These are phyloP conservation scores for Gamarada debralockiae DNA, from an alignment of 495 filamentous ascomycete species.

Conservation along the genomic window DNA sequence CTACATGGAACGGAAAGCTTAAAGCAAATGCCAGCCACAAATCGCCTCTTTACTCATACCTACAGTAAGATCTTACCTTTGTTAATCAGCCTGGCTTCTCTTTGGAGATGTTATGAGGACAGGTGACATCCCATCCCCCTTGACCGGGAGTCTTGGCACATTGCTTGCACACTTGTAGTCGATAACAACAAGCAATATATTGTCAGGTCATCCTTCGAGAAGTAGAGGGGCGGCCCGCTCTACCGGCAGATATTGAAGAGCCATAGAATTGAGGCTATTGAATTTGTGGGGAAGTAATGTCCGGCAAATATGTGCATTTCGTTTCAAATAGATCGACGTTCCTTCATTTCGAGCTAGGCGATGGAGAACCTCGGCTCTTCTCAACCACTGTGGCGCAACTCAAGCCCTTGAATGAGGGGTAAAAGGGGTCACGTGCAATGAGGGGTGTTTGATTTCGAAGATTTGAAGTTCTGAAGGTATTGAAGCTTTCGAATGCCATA, in stretches of 20 bases:
- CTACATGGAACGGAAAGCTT: no score
- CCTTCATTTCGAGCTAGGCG: background rate
- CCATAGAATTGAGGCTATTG: background rate
- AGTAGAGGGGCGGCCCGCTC: background rate
- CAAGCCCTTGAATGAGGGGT: background rate
- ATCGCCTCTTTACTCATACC: background rate
- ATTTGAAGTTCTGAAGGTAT: no score
- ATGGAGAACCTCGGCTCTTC: background rate
- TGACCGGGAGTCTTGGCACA: no score
- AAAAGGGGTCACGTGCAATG: background rate
- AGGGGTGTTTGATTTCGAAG: background rate
- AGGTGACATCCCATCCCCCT: no score
- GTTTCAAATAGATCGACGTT: slow-evolving; percentile 4
- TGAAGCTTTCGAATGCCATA: no score
- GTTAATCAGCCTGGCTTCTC: no score
- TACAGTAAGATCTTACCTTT: no score
- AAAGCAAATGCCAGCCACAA: background rate
- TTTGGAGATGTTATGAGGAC: no score
- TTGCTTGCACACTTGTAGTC: no score
- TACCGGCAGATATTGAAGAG: background rate
- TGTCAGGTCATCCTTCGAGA: background rate
- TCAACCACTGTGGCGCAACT: background rate
- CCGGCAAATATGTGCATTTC: slow-evolving; percentile 1
- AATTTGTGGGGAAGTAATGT: background rate
- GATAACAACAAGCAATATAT: no score